Percentiles rank a stretch among this genome's conserved stretches.
Evolutionary conservation across 164 flowering plant genomes (phyloP).

Genomic region (Stephania japonica): DNA sequence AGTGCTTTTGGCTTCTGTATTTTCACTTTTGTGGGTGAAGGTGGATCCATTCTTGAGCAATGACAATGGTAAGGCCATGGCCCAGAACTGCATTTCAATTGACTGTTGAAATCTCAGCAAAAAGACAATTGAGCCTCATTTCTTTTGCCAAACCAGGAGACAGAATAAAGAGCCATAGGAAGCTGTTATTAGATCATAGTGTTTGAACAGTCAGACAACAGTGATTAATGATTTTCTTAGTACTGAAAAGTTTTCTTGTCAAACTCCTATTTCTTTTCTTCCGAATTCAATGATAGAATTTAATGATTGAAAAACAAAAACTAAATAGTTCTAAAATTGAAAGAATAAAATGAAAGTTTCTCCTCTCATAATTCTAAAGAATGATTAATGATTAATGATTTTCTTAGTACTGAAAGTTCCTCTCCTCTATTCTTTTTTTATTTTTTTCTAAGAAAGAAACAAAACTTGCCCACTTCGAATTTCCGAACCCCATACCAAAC

Average conservation of each 20-base stretch:
- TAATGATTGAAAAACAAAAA: too few species aligned
- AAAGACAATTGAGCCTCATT: background rate
- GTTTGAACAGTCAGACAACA: background rate
- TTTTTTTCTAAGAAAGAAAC: too few species aligned
- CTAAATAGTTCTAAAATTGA: too few species aligned
- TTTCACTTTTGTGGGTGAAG: conserved; percentile 93
- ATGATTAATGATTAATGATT: too few species aligned
- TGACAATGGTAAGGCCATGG: conserved; percentile 21
- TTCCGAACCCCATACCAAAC: too few species aligned
- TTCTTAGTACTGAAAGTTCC: background rate
- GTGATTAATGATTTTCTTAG: background rate
- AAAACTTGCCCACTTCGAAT: too few species aligned
- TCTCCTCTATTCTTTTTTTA: too few species aligned
- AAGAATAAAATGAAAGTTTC: too few species aligned
- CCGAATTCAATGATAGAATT: background rate
- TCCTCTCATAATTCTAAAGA: too few species aligned
- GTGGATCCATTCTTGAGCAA: conserved; percentile 70
- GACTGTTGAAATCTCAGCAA: conserved; percentile 49
- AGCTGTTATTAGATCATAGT: background rate
- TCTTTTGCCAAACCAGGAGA: background rate
- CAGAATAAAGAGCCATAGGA: background rate
- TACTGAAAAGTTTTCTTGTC: background rate
- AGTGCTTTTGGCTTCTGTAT: conserved; percentile 83
- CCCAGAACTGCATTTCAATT: conserved; percentile 68
- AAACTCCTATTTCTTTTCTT: background rate